Conservation (phyloP, 257 asterid species). For the Gentiana dahurica region DNA sequence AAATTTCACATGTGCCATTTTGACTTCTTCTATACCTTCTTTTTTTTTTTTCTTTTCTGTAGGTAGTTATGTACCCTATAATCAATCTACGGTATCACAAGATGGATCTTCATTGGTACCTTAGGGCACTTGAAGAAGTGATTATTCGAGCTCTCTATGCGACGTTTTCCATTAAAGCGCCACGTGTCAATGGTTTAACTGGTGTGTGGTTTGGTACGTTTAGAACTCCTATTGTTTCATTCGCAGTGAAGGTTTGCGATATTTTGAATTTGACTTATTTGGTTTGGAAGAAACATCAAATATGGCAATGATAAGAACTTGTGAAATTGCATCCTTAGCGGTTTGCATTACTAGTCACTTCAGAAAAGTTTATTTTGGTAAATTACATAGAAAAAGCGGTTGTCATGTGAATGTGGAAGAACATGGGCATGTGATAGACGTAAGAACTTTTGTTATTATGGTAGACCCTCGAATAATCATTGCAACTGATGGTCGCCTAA, state of each 20-base stretch:
- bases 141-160: conserved; percentile 70
- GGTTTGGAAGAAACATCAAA: not conserved
- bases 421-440: too few relatives aligned
- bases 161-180: conserved; percentile 56
- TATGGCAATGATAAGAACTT: not conserved
- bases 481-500: too few relatives aligned
- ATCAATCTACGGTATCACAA: conserved; percentile 75
- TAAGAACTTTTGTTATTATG: too few relatives aligned
- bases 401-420: too few relatives aligned
- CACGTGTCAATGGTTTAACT: conserved; percentile 68
- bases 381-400: too few relatives aligned
- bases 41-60: conserved; percentile 18
- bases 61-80: conserved; percentile 91
- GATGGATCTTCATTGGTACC: conserved; percentile 91
- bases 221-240: not conserved
- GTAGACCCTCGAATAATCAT: too few relatives aligned
- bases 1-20: not conserved
- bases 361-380: too few relatives aligned
- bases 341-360: too few relatives aligned
- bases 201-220: conserved; percentile 96
- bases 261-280: not conserved
- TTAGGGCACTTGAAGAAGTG: conserved; percentile 94
- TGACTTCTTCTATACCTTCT: conserved; percentile 5
- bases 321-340: not conserved
- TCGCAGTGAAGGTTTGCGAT: conserved; percentile 1